Conservation (phyloP, 129 eudicot genomes). For the Lonicera japonica region DNA sequence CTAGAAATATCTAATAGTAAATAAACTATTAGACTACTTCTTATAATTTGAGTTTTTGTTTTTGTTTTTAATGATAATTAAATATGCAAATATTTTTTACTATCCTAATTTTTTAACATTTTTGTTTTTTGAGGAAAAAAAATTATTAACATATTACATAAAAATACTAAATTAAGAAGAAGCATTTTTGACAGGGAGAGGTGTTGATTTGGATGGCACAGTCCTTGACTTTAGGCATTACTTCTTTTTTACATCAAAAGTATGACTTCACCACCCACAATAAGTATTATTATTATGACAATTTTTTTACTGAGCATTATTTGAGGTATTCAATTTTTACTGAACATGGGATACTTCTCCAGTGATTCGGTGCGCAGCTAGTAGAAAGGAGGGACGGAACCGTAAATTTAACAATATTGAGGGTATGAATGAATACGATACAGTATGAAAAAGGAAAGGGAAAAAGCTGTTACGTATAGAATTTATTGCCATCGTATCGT, state of each 20-base stretch:
- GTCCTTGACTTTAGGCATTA: not conserved
- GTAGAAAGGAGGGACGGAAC: not conserved
- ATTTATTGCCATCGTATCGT: not conserved
- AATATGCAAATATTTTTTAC: too few species aligned
- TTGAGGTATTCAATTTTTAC: not conserved
- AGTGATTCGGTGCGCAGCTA: too few species aligned
- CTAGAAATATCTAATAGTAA: too few species aligned
- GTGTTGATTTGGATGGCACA: not conserved
- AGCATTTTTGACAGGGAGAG: not conserved
- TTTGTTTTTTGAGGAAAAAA: too few species aligned
- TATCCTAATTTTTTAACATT: too few species aligned
- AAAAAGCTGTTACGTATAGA: not conserved
- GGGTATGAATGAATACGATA: not conserved
- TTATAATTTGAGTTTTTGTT: too few species aligned
- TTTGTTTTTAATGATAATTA: too few species aligned
- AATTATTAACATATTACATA: too few species aligned
- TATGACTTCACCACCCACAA: not conserved
- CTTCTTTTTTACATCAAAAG: not conserved
- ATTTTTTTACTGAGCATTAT: too few species aligned
- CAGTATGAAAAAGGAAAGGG: not conserved
- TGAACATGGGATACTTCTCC: not conserved
- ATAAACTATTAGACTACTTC: too few species aligned
- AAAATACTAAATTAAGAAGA: too few species aligned
- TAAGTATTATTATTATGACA: not conserved
- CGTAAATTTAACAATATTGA: not conserved